Evolutionary conservation across 2,329 filamentous ascomycete genomes (phyloP).

Genomic region (Furcasterigmium furcatum): DNA sequence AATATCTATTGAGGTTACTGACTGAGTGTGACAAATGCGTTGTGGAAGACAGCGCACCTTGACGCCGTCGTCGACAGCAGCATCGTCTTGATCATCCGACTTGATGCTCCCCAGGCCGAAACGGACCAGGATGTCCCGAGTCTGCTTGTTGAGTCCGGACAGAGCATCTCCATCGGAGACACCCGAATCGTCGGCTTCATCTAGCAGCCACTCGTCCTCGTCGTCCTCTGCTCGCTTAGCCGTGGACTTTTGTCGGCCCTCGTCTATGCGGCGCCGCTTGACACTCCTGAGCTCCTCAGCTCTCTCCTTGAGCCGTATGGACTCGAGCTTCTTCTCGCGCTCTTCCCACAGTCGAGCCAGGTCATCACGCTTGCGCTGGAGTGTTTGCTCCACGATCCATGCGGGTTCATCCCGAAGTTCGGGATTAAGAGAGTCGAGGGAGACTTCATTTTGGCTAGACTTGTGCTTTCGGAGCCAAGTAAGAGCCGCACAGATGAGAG

Average conservation of each 20-base stretch:
- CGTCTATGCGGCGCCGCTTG: conserved; percentile 44
- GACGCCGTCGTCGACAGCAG: conserved; percentile 58
- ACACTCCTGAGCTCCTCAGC: conserved; percentile 47
- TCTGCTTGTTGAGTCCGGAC: conserved; percentile 70
- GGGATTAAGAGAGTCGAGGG: conserved; percentile 38
- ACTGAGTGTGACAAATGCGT: not conserved
- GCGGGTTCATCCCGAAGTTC: conserved; percentile 67
- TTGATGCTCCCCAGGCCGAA: conserved; percentile 44
- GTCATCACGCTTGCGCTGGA: conserved; percentile 64
- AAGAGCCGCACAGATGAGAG: conserved; percentile 82
- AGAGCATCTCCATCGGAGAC: conserved; percentile 30
- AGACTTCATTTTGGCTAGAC: conserved; percentile 52
- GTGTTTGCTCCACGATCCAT: conserved; percentile 80
- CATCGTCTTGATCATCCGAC: conserved; percentile 33
- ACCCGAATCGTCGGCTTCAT: conserved; percentile 59
- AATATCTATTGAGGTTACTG: conserved; percentile 59
- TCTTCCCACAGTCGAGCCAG: conserved; percentile 66
- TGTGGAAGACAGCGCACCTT: conserved; percentile 47
- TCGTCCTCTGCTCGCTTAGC: conserved; percentile 35
- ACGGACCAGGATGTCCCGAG: conserved; percentile 68
- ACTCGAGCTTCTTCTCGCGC: conserved; percentile 67
- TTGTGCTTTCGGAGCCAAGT: conserved; percentile 91
- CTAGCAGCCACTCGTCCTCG: conserved; percentile 71
- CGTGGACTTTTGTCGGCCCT: conserved; percentile 12
- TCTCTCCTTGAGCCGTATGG: conserved; percentile 61